Evolutionary conservation across 345 rosid genomes (phyloP), one percentile per base, ranked within the genome.

Genomic region (sweet orange (Citrus sinensis)): DNA sequence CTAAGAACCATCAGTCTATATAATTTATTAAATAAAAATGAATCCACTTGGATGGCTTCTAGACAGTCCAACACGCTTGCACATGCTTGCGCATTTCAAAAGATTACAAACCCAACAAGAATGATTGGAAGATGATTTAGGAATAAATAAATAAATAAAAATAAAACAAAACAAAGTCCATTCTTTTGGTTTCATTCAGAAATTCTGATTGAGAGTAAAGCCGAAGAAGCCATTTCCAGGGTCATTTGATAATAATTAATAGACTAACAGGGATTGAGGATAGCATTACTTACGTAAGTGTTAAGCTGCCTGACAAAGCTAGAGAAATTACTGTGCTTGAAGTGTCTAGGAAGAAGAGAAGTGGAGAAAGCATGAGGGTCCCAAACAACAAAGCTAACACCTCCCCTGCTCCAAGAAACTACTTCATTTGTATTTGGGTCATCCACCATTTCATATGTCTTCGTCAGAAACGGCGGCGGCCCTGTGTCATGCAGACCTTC

Each of bases 301-400:
- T 95, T 93, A 40, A 95, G 90, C 77, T 95, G 98, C 75, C 98
- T 87, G 80, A 95, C 92, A 78, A 95, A 95, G 80, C 98, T 93
- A 58, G 97, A 93, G 88, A 92, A 95, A 78, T 95, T 95, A 80
- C 89, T 95, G 87, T 95, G 98, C 89, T 95, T 95, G 91, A 95
- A 95, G 83, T 81, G 88, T 9, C 86, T 79, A 39, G 94, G 98
- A 67, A 95, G 95, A 58, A 93, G 90, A 74, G 66, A 63, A 6
- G 87, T 78, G 34, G 97, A 87, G 83, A 95, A 89, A 54, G 87
- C 85, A 65, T 91, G 83, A 63, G 95, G 93, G 70, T 95, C 92
- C 94, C 94, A 91, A 0, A 95, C 95, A 22, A 92, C 90, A 74
- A 95, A 95, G 85, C 95, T 93, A 63, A 70, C 81, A 29, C 90